These are phyloP conservation scores for Fomitopsis betulina DNA, from an alignment of 1,284 basidiomycete genomes.

Conservation along the genomic window DNA sequence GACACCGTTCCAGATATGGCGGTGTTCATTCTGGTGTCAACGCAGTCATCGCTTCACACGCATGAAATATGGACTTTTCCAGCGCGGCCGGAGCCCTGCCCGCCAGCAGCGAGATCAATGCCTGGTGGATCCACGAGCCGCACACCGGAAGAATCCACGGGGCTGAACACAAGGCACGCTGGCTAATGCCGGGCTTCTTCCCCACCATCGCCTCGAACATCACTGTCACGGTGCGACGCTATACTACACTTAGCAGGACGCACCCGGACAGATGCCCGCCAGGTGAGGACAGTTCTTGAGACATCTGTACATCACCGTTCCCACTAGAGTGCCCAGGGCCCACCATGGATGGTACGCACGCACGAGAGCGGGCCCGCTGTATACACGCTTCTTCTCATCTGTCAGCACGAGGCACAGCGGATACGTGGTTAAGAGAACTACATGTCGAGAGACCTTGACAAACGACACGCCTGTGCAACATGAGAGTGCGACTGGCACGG, in stretches of 20 bases:
- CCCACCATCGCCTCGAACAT: background rate
- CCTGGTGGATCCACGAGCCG: constrained; percentile 3
- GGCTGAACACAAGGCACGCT: constrained; percentile 4
- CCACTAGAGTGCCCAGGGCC: background rate
- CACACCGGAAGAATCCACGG: constrained; percentile 2
- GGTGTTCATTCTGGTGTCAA: background rate
- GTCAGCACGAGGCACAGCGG: constrained; percentile 5
- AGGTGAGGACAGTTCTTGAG: background rate
- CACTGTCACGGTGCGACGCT: constrained; percentile 1
- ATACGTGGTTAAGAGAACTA: background rate
- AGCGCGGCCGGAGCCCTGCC: background rate
- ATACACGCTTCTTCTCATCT: background rate
- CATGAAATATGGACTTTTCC: constrained; percentile 3
- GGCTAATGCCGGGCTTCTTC: constrained; percentile 2
- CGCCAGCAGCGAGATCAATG: constrained; percentile 4
- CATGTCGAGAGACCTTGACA: constrained; percentile 1
- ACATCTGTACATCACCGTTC: background rate
- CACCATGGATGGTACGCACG: background rate
- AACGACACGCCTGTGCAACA: background rate
- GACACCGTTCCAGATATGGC: background rate
- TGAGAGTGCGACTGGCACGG: constrained; percentile 1
- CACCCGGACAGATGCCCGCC: background rate
- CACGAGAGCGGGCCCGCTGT: background rate
- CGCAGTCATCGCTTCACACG: constrained; percentile 1
- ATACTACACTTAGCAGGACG: background rate